These are phyloP conservation scores for Globisporangium lucens DNA, from an alignment of 352 stramenopile genomes.

Conservation along the genomic window DNA sequence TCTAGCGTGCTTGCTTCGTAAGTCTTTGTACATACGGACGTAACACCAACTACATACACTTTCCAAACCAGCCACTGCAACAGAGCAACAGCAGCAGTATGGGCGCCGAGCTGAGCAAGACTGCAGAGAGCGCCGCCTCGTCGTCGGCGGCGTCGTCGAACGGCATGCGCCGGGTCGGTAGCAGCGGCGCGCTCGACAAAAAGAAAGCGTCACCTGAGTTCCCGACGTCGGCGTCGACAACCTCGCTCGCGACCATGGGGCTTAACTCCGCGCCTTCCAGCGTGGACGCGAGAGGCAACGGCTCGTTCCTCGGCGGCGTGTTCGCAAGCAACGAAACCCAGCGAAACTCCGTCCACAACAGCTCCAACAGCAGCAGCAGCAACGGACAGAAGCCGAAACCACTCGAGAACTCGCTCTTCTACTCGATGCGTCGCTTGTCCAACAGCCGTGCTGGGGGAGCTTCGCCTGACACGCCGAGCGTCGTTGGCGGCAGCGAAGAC, in stretches of 20 bases:
- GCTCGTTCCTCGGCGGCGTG: slow-evolving; percentile 9
- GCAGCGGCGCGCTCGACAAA: slow-evolving; percentile 59
- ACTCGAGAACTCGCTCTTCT: slow-evolving; percentile 45
- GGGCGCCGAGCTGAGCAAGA: slow-evolving; percentile 71
- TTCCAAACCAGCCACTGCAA: slow-evolving; percentile 4
- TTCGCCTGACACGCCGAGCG: slow-evolving; percentile 8
- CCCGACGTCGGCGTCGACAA: slow-evolving; percentile 51
- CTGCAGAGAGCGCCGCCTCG: slow-evolving; percentile 25
- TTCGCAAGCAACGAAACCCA: neutral
- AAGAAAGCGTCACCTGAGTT: slow-evolving; percentile 29
- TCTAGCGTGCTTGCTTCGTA: neutral
- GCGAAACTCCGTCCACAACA: slow-evolving; percentile 30
- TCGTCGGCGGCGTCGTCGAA: slow-evolving; percentile 15
- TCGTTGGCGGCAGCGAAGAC: slow-evolving; percentile 33
- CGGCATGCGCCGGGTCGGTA: slow-evolving; percentile 63
- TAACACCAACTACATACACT: neutral
- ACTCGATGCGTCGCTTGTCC: slow-evolving; percentile 43
- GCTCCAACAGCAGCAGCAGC: slow-evolving; percentile 42
- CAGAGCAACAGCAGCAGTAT: slow-evolving; percentile 26
- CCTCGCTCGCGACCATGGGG: slow-evolving; percentile 49
- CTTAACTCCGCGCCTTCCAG: slow-evolving; percentile 1
- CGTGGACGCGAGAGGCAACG: slow-evolving; percentile 15
- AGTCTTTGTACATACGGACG: neutral
- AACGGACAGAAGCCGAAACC: slow-evolving; percentile 38
- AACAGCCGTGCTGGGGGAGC: slow-evolving; percentile 33